Evolutionary conservation across 1,284 basidiomycete genomes (phyloP).

Genomic region (Psilocybe mexicana): DNA sequence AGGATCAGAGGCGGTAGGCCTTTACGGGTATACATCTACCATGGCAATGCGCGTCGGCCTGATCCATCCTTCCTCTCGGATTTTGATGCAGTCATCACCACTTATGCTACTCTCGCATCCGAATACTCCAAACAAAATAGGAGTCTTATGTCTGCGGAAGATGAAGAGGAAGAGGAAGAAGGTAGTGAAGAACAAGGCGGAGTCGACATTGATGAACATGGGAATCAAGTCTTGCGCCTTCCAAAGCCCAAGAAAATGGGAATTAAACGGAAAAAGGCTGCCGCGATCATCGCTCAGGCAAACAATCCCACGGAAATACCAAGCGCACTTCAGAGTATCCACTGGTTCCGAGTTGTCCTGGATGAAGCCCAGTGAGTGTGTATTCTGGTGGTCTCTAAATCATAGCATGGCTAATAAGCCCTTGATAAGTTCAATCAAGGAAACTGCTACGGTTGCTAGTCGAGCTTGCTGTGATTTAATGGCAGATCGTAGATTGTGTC

Average conservation of each 20-base stretch:
- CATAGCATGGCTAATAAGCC: constrained; percentile 5
- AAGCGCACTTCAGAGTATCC: constrained; percentile 91
- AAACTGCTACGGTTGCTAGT: constrained; percentile 90
- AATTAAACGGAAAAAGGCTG: constrained; percentile 66
- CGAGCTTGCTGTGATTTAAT: constrained; percentile 94
- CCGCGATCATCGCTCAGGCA: constrained; percentile 42
- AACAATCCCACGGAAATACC: constrained; percentile 57
- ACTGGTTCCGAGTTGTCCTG: constrained; percentile 97
- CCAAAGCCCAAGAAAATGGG: constrained; percentile 61
- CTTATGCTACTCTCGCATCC: constrained; percentile 92
- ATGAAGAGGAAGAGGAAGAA: constrained; percentile 69
- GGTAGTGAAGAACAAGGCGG: constrained; percentile 66
- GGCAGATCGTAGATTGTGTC: constrained; percentile 89
- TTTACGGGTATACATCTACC: constrained; percentile 91
- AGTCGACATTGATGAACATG: constrained; percentile 68
- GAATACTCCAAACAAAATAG: constrained; percentile 91
- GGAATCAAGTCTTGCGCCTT: constrained; percentile 57
- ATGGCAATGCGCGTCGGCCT: constrained; percentile 86
- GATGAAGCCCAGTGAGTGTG: constrained; percentile 94
- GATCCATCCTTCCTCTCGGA: constrained; percentile 86
- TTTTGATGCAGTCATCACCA: constrained; percentile 97
- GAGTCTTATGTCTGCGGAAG: constrained; percentile 54
- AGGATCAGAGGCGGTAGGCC: constrained; percentile 49
- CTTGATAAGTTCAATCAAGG: constrained; percentile 88
- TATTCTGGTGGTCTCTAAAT: constrained; percentile 6